Conservation (phyloP, 2,329 filamentous ascomycete genomes). For the Sporothrix protearum region DNA sequence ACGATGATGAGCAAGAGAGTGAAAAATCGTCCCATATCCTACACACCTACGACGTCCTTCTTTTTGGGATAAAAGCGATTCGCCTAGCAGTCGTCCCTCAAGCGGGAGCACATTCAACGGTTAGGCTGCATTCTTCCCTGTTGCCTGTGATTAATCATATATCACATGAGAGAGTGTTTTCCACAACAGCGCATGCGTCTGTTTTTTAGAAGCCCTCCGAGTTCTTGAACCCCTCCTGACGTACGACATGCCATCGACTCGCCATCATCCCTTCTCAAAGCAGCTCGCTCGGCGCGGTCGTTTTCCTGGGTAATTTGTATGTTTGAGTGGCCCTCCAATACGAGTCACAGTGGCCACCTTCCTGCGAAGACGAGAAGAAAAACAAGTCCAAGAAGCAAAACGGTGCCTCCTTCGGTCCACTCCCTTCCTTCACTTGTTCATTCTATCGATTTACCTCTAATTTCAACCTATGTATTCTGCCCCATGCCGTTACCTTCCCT, state of each 20-base stretch:
- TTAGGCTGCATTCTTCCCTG: background rate
- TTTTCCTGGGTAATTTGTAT: background rate
- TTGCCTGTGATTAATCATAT: conserved; percentile 4
- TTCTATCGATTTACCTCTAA: background rate
- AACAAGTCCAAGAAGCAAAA: background rate
- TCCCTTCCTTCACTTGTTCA: background rate
- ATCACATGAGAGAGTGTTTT: background rate
- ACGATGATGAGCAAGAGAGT: background rate
- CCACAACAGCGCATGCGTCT: background rate
- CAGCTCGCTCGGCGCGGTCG: background rate
- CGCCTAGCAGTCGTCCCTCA: background rate
- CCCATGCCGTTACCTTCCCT: background rate
- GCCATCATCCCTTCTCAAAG: background rate
- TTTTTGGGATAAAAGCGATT: background rate
- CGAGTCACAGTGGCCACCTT: conserved; percentile 3
- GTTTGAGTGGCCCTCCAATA: conserved; percentile 1
- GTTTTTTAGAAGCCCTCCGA: too few relatives aligned
- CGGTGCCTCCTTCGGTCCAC: background rate
- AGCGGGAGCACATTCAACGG: background rate
- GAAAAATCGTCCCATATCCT: background rate
- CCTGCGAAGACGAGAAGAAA: too few relatives aligned
- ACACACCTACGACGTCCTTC: background rate
- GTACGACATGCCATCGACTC: background rate
- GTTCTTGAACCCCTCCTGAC: too few relatives aligned
- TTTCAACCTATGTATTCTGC: background rate